Base-by-base conservation (phyloP, 2,329 filamentous ascomycete species). In the Epicoccum sorghinum region DNA sequence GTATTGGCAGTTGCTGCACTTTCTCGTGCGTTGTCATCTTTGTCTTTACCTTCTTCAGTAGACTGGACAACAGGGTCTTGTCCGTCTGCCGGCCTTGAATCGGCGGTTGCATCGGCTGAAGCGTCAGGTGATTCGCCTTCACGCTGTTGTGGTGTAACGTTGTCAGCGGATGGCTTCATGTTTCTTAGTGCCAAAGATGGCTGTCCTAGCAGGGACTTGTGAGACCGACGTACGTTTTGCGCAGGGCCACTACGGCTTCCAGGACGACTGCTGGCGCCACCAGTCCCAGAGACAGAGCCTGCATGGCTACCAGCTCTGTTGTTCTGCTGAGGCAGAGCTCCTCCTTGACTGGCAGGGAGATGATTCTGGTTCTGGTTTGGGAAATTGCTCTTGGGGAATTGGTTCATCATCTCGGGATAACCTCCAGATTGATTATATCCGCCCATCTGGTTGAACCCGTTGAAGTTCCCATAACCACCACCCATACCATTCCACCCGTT, bases 281-380 rank as follows among this genome's bases (percentile, higher is more conserved):
- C 66, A 60, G 68, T 58, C 57, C 66, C 70, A 65, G 66, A 56
- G 5, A 52, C 9, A 25, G 53, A 65, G 55, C 68, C 65, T 60
- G 69, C 74, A 43, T 75, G 70, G 53, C 71, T 73, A 62, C 78
- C 78, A 70, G 74, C 74, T 67, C 75, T 75, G 59, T 66, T 70
- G 57, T 70, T 71, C 62, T 63, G 66, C 57, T 72, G 69, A 58
- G 76, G 69, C 63, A 74, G 71, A 66, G 73, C 60, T 66, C 87
- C 88, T 65, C 88, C 89, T 62, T 68, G 65, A 77, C 86, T 86
- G 77, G 86, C 86, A 80, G 85, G 87, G 80, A 89, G 91, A 80
- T 91, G 89, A 87, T 90, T 90, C 64, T 76, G 71, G 84, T 86
- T 87, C 65, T 76, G 72, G 84, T 85, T 87, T 78, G 89, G 80